Conservation (phyloP, 495 filamentous ascomycete species). For the Penicillium antarcticum region DNA sequence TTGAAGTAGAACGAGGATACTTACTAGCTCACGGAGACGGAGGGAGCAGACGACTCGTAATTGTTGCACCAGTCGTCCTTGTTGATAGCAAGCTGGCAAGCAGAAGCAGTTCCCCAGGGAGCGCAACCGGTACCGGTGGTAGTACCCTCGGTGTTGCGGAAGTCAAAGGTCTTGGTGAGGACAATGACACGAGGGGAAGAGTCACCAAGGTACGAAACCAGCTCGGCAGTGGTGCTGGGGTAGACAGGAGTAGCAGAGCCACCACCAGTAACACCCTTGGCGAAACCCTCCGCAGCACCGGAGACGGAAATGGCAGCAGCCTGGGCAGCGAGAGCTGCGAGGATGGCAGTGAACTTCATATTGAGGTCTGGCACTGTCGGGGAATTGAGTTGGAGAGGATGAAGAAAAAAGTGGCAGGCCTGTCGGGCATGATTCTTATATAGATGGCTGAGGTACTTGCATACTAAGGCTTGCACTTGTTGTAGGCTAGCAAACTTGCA, state of each 20-base stretch:
- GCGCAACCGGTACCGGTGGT: constrained; percentile 43
- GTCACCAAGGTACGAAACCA: constrained; percentile 43
- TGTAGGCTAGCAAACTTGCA: no score
- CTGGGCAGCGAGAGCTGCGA: constrained; percentile 22
- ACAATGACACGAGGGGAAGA: constrained; percentile 35
- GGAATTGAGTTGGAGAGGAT: neutral
- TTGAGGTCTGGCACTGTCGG: neutral
- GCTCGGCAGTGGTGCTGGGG: constrained; percentile 35
- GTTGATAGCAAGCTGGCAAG: constrained; percentile 53
- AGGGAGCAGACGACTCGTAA: constrained; percentile 34
- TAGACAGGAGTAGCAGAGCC: constrained; percentile 37
- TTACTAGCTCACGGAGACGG: constrained; percentile 38
- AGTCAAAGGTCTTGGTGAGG: constrained; percentile 41
- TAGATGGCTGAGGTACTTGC: neutral
- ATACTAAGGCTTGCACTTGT: no score
- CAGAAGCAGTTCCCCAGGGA: constrained; percentile 40
- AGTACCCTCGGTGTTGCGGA: constrained; percentile 41
- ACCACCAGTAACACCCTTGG: constrained; percentile 39
- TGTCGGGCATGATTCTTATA: neutral
- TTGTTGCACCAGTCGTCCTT: constrained; percentile 46
- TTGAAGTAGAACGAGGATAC: neutral
- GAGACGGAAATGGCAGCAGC: constrained; percentile 31
- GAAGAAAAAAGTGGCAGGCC: neutral
- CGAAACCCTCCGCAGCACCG: constrained; percentile 41
- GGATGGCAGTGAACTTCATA: constrained; percentile 19